Percentiles rank a stretch among this genome's conserved stretches.
Evolutionary conservation across 2,329 filamentous ascomycete species (phyloP).

Genomic region (Cordyceps militaris): DNA sequence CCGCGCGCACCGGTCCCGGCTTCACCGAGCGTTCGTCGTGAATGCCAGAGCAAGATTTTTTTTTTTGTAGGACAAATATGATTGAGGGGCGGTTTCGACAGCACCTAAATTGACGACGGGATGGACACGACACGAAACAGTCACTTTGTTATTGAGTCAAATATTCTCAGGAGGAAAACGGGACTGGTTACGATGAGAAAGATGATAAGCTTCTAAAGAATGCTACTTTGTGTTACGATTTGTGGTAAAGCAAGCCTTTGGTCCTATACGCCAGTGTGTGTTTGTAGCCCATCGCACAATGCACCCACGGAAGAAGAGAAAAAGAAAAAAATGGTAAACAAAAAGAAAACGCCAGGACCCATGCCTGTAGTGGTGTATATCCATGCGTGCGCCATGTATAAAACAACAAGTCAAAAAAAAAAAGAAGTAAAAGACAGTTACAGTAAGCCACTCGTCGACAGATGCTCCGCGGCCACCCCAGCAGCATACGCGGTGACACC

Average conservation of each 20-base stretch:
- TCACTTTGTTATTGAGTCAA: background rate
- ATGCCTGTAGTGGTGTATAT: slow-evolving; percentile 1
- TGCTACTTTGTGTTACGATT: background rate
- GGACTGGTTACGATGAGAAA: background rate
- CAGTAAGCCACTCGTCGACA: slow-evolving; percentile 30
- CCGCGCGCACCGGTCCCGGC: slow-evolving; percentile 31
- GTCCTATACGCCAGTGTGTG: background rate
- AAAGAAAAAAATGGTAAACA: background rate
- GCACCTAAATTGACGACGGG: background rate
- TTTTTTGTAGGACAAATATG: background rate
- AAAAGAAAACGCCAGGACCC: slow-evolving; percentile 4
- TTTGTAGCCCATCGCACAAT: background rate
- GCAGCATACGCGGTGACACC: slow-evolving; percentile 51
- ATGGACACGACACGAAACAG: background rate
- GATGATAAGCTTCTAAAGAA: background rate
- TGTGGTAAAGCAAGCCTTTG: background rate
- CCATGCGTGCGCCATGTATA: slow-evolving; percentile 7
- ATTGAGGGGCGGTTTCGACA: background rate
- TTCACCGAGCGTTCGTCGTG: slow-evolving; percentile 32
- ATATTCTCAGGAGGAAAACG: too few species aligned
- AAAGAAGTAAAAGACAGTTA: background rate
- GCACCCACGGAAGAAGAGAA: background rate
- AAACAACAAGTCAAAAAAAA: slow-evolving; percentile 1
- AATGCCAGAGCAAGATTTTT: background rate
- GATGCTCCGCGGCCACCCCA: slow-evolving; percentile 52